Evolutionary conservation across 306 rosid species (phyloP), one percentile per base, ranked within the genome.

Genomic region (Citrullus mucosospermus): DNA sequence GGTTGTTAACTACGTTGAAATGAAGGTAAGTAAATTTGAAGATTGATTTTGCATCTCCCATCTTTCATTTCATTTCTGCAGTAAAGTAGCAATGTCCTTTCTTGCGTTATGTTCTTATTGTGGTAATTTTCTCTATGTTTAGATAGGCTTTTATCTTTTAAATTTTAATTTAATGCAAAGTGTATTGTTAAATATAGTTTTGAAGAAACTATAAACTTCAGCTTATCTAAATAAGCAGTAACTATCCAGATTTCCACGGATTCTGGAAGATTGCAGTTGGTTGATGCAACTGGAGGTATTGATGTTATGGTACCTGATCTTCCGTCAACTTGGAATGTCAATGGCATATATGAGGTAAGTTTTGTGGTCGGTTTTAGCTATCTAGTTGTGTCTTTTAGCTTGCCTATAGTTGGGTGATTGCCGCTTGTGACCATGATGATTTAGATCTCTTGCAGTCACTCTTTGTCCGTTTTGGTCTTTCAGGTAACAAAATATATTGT

Each of bases 241-340:
- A 61, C 79, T 79, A 68, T 81, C 78, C 89, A 94, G 98, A 78
- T 88, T 81, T 86, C 86, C 80, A 88, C 86, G 65, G 67, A 79
- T 51, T 88, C 93, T 53, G 90, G 92, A 82, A 87, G 88, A 86
- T 86, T 95, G 81, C 98, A 86, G 85, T 82, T 95, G 86, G 90
- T 88, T 86, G 98, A 95, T 83, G 90, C 89, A 15, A 92, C 96
- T 77, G 95, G 95, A 56, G 84, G 88, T 69, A 84, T 95, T 84
- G 95, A 95, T 86, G 91, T 91, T 83, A 80, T 89, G 60, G 80
- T 95, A 70, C 97, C 97, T 34, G 98, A 95, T 78, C 90, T 95
- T 85, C 96, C 97, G 62, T 87, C 85, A 75, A 84, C 89, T 53
- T 91, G 87, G 96, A 85, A 88, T 80, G 77, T 85, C 55, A 60